Conservation (phyloP, 495 filamentous ascomycete genomes). For the Lindgomyces ingoldianus region DNA sequence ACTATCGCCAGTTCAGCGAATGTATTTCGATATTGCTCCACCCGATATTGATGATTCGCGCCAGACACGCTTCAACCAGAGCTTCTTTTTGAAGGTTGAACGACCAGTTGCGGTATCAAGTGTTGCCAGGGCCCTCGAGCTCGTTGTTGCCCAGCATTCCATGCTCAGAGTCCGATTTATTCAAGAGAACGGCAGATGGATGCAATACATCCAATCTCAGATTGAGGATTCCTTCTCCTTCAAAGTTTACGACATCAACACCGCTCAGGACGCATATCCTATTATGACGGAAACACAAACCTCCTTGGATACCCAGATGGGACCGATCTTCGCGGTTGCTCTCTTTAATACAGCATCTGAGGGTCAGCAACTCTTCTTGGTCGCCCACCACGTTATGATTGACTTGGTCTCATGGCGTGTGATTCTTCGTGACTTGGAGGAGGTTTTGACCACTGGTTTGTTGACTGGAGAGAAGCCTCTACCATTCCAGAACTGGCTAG, state of each 20-base stretch:
- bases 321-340: conserved; percentile 31
- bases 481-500: conserved; percentile 27
- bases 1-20: conserved; percentile 32
- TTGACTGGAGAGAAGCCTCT: conserved; percentile 20
- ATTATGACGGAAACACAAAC: conserved; percentile 24
- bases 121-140: conserved; percentile 25
- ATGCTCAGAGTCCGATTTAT: conserved; percentile 35
- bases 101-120: conserved; percentile 10
- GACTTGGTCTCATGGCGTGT: conserved; percentile 31
- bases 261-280: conserved; percentile 14
- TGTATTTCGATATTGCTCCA: conserved; percentile 31
- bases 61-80: conserved; percentile 32
- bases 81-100: conserved; percentile 31
- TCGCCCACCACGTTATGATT: conserved; percentile 25
- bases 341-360: conserved; percentile 30
- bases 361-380: conserved; percentile 24
- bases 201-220: conserved; percentile 30
- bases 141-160: conserved; percentile 26
- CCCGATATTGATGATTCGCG: conserved; percentile 39
- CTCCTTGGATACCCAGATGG: conserved; percentile 21
- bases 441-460: conserved; percentile 19
- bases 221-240: conserved; percentile 26
- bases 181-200: conserved; percentile 24
- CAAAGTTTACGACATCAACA: conserved; percentile 5
- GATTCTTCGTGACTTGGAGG: conserved; percentile 30